phyloP scores from a whole-genome alignment of 257 asterid species.

The Jasminum sambac region DNA sequence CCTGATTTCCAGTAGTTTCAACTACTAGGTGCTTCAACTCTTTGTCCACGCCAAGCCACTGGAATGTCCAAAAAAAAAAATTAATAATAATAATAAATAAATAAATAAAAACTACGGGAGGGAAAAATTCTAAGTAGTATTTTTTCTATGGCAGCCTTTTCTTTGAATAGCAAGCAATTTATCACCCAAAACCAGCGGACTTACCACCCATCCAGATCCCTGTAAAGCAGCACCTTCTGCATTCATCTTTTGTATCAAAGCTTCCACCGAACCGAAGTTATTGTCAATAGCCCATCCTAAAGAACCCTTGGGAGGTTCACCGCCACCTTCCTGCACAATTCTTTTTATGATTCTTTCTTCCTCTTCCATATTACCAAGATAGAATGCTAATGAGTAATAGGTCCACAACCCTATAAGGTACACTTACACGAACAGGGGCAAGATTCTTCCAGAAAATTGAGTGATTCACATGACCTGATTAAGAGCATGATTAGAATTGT shows the following conservation, averaged over 20 bases:
- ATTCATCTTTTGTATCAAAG: slow-evolving; percentile 65
- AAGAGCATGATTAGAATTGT: slow-evolving; percentile 20
- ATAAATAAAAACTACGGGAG: slow-evolving; percentile 5
- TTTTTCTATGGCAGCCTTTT: slow-evolving; percentile 5
- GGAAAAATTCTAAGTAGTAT: background rate
- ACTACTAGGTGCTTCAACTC: slow-evolving; percentile 71
- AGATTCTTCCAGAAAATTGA: slow-evolving; percentile 94
- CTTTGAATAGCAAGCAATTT: background rate
- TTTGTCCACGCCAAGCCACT: slow-evolving; percentile 87
- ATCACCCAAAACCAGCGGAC: slow-evolving; percentile 27
- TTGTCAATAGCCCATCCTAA: slow-evolving; percentile 62
- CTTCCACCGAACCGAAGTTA: slow-evolving; percentile 68
- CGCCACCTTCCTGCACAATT: slow-evolving; percentile 68
- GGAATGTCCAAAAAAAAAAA: slow-evolving; percentile 18
- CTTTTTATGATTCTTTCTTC: slow-evolving; percentile 11
- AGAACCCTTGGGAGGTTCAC: slow-evolving; percentile 73
- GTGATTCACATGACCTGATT: slow-evolving; percentile 83
- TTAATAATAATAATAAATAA: too few species aligned
- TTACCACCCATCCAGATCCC: slow-evolving; percentile 97
- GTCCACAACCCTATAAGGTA: slow-evolving; percentile 7
- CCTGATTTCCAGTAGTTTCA: slow-evolving; percentile 84
- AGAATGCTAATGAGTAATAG: background rate
- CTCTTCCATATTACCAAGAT: background rate
- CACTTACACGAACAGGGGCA: slow-evolving; percentile 69
- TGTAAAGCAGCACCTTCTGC: slow-evolving; percentile 91